Percentiles rank a stretch among this genome's conserved stretches.
Evolutionary conservation across 495 filamentous ascomycete genomes (phyloP).

Genomic region (Xylaria curta): DNA sequence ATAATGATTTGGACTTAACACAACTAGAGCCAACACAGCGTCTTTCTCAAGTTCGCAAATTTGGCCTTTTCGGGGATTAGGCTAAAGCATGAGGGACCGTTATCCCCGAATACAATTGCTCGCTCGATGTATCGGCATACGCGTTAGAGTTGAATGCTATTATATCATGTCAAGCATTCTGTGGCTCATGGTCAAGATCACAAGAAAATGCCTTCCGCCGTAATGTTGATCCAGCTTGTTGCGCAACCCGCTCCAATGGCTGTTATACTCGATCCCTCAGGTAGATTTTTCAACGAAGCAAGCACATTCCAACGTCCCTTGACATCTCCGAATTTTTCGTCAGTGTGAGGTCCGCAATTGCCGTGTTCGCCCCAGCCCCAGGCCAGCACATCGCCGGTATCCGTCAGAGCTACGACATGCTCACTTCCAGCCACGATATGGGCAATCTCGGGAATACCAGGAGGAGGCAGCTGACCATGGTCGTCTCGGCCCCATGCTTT

Average conservation of each 20-base stretch:
- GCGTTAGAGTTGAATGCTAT: not conserved
- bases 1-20: conserved; percentile 36
- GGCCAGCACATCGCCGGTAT: conserved; percentile 65
- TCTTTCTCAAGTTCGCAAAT: conserved; percentile 61
- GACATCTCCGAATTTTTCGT: conserved; percentile 64
- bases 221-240: conserved; percentile 77
- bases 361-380: conserved; percentile 99
- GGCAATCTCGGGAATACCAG: conserved; percentile 54
- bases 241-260: conserved; percentile 84
- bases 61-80: conserved; percentile 61
- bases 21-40: conserved; percentile 70
- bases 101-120: not conserved
- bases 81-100: not conserved
- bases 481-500: conserved; percentile 80
- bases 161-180: not conserved
- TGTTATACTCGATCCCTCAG: conserved; percentile 51
- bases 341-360: conserved; percentile 79
- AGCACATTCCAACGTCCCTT: conserved; percentile 69
- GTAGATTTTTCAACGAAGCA: conserved; percentile 55
- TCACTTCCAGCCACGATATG: conserved; percentile 83
- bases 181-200: conserved; percentile 14
- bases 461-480: conserved; percentile 77
- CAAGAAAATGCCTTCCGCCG: conserved; percentile 35
- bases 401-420: conserved; percentile 74
- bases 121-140: not conserved